Conservation (phyloP, 306 rosid genomes). For the Herpetospermum pedunculosum region DNA sequence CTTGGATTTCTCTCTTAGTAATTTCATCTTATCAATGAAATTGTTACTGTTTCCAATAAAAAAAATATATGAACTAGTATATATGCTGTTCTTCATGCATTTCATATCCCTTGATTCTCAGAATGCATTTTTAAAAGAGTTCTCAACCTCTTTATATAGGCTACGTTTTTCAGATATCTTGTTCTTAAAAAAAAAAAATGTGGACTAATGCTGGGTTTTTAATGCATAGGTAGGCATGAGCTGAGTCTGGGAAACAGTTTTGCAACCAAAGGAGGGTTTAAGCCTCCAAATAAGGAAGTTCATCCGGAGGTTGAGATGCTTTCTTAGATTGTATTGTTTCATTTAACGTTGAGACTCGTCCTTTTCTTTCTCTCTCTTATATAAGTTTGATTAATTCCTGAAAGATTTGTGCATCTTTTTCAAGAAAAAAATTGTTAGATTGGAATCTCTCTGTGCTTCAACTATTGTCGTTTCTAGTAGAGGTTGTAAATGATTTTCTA, state of each 20-base stretch:
- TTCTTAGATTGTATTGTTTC: neutral
- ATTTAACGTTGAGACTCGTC: neutral
- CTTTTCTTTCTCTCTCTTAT: neutral
- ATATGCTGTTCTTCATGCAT: neutral
- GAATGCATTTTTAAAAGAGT: neutral
- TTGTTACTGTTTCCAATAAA: too few species aligned
- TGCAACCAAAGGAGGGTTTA: slow-evolving; percentile 27
- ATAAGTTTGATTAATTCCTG: neutral
- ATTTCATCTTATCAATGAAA: too few species aligned
- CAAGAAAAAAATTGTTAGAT: neutral
- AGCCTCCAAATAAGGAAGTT: slow-evolving; percentile 74
- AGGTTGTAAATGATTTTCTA: neutral
- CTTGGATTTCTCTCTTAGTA: too few species aligned
- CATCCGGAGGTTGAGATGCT: slow-evolving; percentile 51
- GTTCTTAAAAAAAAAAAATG: neutral
- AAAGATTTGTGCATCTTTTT: neutral
- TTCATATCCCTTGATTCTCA: neutral
- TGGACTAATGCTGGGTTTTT: neutral
- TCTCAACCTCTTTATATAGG: neutral
- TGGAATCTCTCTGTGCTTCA: neutral
- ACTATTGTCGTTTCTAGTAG: neutral
- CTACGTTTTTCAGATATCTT: neutral
- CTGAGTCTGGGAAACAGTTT: slow-evolving; percentile 74
- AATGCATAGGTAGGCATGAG: slow-evolving; percentile 66
- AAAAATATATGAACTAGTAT: neutral